A percentile compares a stretch with the other conserved stretches of the same genome.
Conservation (phyloP, 2,329 filamentous ascomycete species). For the Orbilia quercus region DNA sequence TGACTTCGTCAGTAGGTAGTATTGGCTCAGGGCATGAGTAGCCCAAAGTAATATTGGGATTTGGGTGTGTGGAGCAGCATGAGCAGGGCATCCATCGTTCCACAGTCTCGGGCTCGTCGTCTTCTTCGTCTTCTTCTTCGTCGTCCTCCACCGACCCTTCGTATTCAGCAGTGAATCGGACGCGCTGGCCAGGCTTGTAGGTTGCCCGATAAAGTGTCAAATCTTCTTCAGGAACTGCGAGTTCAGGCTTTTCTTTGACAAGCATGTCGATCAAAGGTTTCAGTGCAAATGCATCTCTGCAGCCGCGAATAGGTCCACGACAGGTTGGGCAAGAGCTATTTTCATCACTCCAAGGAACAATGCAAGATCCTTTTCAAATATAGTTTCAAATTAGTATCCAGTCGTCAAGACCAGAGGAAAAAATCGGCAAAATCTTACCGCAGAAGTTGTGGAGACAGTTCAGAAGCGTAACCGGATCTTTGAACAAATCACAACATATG, state of each 20-base stretch:
- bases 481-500: constrained; percentile 94
- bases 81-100: constrained; percentile 25
- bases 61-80: constrained; percentile 10
- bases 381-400: not conserved
- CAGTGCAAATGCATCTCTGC: constrained; percentile 46
- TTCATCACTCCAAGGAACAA: constrained; percentile 42
- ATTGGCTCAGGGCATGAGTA: constrained; percentile 42
- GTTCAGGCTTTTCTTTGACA: constrained; percentile 46
- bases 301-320: constrained; percentile 13
- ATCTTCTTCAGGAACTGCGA: constrained; percentile 32
- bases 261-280: constrained; percentile 54
- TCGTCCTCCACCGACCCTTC: constrained; percentile 23
- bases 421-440: constrained; percentile 65
- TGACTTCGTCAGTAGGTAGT: not conserved
- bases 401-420: not conserved
- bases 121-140: constrained; percentile 24
- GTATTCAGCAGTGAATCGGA: constrained; percentile 11
- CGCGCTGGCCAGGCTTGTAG: constrained; percentile 46
- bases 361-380: constrained; percentile 31
- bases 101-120: constrained; percentile 1
- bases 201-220: constrained; percentile 2
- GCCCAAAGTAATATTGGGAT: constrained; percentile 8
- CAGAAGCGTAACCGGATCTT: constrained; percentile 87
- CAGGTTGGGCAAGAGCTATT: constrained; percentile 44
- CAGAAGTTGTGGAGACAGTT: constrained; percentile 97